phyloP scores from a whole-genome alignment of 345 rosid genomes.

The Euclidium syriacum region DNA sequence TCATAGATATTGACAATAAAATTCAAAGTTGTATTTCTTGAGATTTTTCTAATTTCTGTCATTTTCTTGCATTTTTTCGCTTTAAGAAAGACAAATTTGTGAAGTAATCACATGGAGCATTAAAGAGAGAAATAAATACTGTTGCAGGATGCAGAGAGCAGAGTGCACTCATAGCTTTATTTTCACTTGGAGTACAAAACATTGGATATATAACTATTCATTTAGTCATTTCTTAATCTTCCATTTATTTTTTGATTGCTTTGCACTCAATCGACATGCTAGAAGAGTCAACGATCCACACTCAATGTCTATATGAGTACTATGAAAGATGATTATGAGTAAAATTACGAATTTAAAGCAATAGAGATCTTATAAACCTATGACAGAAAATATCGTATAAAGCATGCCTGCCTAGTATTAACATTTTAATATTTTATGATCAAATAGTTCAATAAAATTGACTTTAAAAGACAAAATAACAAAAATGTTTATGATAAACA shows the following conservation, averaged over 20 bases:
- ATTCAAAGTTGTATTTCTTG: no score
- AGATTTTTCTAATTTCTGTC: no score
- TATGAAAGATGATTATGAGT: neutral
- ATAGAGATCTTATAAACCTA: neutral
- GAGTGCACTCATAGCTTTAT: neutral
- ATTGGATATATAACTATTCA: neutral
- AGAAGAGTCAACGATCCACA: neutral
- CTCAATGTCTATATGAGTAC: neutral
- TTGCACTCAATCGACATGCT: neutral
- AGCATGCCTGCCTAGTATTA: neutral
- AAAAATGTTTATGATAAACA: neutral
- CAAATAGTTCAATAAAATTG: neutral
- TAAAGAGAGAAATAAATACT: neutral
- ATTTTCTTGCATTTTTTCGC: neutral
- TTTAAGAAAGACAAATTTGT: neutral
- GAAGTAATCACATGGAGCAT: slow-evolving; percentile 10
- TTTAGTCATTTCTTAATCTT: neutral
- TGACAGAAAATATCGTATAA: neutral
- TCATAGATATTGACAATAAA: no score
- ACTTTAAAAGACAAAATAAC: neutral
- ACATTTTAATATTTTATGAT: neutral
- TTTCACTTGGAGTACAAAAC: no score
- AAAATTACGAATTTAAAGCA: neutral
- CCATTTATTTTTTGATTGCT: slow-evolving; percentile 10
- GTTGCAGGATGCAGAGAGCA: neutral